Evolutionary conservation across 208 protist genomes (phyloP).

Genomic region (Crithidia brevicula): DNA sequence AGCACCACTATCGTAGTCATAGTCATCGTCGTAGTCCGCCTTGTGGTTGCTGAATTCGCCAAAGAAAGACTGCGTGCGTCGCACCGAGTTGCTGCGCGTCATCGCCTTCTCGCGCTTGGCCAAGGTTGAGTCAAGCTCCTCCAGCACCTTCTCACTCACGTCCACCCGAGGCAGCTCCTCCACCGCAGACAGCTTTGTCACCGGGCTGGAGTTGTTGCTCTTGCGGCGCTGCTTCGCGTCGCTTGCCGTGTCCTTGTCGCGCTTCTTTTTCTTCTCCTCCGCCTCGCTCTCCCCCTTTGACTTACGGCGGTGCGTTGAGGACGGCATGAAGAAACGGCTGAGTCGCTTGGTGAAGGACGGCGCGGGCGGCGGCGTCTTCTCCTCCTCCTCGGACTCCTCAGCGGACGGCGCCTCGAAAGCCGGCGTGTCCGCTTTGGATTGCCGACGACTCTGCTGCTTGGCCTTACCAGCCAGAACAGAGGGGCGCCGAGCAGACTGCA

Average conservation of each 20-base stretch:
- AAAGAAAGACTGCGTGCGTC: constrained; percentile 12
- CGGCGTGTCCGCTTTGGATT: background rate
- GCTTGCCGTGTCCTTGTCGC: no score
- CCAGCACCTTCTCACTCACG: background rate
- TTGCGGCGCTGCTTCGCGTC: no score
- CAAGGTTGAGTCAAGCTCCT: background rate
- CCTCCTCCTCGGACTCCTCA: background rate
- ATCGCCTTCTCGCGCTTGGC: background rate
- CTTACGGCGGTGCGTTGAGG: constrained; percentile 3
- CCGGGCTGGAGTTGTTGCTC: background rate
- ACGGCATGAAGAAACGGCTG: background rate
- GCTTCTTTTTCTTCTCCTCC: no score
- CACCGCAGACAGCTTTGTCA: constrained; percentile 1
- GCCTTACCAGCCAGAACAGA: constrained; percentile 4
- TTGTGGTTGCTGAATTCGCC: background rate
- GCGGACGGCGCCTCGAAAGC: background rate
- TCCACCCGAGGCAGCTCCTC: background rate
- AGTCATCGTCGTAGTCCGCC: background rate
- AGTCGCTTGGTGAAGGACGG: constrained; percentile 8
- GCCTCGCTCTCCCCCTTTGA: background rate
- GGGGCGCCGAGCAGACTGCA: background rate
- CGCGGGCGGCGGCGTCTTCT: background rate
- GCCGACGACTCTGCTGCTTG: background rate
- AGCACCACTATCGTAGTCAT: background rate
- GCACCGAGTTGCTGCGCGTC: background rate